Evolutionary conservation across 176 grass and related monocot species (phyloP).

Genomic region (Thalia dealbata): DNA sequence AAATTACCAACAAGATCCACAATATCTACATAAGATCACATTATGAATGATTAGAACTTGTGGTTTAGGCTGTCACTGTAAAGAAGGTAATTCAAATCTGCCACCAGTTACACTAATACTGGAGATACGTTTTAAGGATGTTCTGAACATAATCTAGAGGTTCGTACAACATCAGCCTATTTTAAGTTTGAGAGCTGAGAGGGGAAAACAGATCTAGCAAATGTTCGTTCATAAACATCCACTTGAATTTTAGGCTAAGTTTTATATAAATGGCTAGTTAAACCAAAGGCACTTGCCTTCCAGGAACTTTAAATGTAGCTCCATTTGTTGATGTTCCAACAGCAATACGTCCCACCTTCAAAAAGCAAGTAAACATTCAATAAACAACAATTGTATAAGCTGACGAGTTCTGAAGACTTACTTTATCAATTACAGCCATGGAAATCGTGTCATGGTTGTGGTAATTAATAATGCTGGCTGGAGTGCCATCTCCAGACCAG

Average conservation of each 20-base stretch:
- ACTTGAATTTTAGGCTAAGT: not conserved
- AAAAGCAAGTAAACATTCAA: conserved; percentile 20
- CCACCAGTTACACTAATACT: not conserved
- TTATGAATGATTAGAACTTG: not conserved
- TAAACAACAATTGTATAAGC: conserved; percentile 16
- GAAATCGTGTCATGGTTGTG: conserved; percentile 93
- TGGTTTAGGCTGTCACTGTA: not conserved
- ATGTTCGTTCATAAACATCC: not conserved
- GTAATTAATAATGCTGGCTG: conserved; percentile 32
- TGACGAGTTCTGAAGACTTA: conserved; percentile 16
- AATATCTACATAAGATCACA: not conserved
- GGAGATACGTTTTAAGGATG: no score
- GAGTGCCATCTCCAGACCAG: conserved; percentile 18
- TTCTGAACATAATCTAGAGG: no score
- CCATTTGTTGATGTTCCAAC: conserved; percentile 92
- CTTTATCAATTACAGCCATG: conserved; percentile 85
- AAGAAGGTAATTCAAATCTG: not conserved
- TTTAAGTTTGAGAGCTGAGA: not conserved
- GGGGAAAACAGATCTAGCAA: not conserved
- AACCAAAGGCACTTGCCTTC: conserved; percentile 41
- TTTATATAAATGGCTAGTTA: not conserved
- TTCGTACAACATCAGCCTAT: not conserved
- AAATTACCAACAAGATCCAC: not conserved
- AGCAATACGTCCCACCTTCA: conserved; percentile 69
- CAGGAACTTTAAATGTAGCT: conserved; percentile 91